These are phyloP conservation scores for Trichothecium sympodiale DNA, from an alignment of 2,329 filamentous ascomycete genomes.

Conservation along the genomic window DNA sequence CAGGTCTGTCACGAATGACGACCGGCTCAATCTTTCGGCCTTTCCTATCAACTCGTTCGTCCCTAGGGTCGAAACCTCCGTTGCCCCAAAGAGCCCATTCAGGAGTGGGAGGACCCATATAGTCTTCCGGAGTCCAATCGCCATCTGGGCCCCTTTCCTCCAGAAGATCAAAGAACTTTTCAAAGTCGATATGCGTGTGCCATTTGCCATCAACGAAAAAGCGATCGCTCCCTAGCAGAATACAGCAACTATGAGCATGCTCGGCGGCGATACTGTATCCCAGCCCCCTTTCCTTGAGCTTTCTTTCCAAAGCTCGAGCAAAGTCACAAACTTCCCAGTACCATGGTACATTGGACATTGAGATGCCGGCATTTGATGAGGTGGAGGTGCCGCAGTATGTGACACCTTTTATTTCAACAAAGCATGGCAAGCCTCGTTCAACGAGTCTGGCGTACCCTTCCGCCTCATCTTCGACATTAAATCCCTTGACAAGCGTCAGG, in stretches of 20 bases:
- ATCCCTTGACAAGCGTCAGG: constrained; percentile 90
- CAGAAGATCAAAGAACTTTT: constrained; percentile 74
- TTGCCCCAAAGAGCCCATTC: constrained; percentile 95
- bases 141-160: constrained; percentile 55
- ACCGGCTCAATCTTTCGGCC: constrained; percentile 50
- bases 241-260: constrained; percentile 90
- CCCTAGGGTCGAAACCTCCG: constrained; percentile 85
- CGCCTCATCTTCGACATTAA: constrained; percentile 92
- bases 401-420: constrained; percentile 92
- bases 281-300: constrained; percentile 59
- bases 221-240: constrained; percentile 70
- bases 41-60: constrained; percentile 79
- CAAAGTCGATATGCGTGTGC: constrained; percentile 88
- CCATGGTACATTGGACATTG: constrained; percentile 96
- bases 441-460: constrained; percentile 84
- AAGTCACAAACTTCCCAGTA: constrained; percentile 85
- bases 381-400: constrained; percentile 92
- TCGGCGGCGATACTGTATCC: constrained; percentile 88
- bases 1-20: constrained; percentile 19
- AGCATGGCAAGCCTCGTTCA: constrained; percentile 75
- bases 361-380: constrained; percentile 72
- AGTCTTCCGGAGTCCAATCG: constrained; percentile 79
- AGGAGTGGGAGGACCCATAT: constrained; percentile 72
- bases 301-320: constrained; percentile 61
- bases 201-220: constrained; percentile 71